Evolutionary conservation across 2,329 filamentous ascomycete species (phyloP), one percentile per base, ranked within the genome.

Genomic region (Cytospora piceae): DNA sequence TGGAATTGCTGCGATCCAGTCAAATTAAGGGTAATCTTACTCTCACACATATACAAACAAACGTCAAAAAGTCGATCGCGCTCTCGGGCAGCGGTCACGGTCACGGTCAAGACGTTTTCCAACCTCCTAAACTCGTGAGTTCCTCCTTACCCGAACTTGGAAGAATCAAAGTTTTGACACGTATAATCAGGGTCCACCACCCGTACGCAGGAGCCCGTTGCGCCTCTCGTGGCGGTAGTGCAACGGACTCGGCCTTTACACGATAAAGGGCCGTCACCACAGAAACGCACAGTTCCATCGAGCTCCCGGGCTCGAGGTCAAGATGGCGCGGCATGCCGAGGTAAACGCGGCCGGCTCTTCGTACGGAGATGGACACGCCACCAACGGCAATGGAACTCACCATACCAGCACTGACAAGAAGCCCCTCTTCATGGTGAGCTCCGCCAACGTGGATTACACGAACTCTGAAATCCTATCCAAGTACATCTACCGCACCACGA

Each of bases 121-220:
- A 97, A 96, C 83, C 90, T 96, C 75, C 90, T 97, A 74, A 95
- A 95, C 87, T 97, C 93, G 94, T 97, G 87, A 79, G 93, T 77
- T 22, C 29, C 64, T 39, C 58, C 29, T 15, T 54, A 61, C 58
- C 58, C 63, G 61, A 34, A 60, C 60, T 42, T 54, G 32, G 58
- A 65, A 64, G 66, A 72, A 20, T 39, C 27, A 8, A 14, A 20
- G n/a, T 68, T 58, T 74, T 77, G 69, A 78, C 70, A 61, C 39
- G 39, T 34, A 65, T 55, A 61, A 63, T 67, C 78, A 97, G 94
- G 79, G 87, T 89, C 81, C 93, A 97, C 83, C 91, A 97, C 88
- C 92, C 93, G 85, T 96, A 93, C 89, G 94, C 94, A 87, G 90
- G 91, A 89, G 90, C 88, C 91, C 93, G 92, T 87, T 94, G 93